Conservation (phyloP, 805 yeast genomes). For the Metschnikowia santaceciliae region DNA sequence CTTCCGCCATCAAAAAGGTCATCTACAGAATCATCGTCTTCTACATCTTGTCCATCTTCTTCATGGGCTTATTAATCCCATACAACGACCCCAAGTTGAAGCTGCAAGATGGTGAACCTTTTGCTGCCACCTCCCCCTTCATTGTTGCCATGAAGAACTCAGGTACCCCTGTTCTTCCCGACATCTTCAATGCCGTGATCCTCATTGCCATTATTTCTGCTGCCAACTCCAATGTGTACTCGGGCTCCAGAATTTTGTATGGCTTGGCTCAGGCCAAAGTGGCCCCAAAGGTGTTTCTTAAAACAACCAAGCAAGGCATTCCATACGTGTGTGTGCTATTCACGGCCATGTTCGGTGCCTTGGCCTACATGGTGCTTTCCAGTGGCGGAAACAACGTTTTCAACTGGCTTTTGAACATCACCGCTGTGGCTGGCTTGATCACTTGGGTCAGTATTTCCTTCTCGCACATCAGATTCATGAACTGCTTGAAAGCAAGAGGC, state of each 20-base stretch:
- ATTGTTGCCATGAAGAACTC: constrained; percentile 66
- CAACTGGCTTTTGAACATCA: constrained; percentile 68
- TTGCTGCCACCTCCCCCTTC: constrained; percentile 60
- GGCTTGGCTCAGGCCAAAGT: constrained; percentile 57
- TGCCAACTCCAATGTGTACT: constrained; percentile 71
- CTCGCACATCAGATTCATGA: constrained; percentile 68
- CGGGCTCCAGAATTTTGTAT: constrained; percentile 64
- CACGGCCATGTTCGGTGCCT: constrained; percentile 59
- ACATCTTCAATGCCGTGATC: constrained; percentile 70
- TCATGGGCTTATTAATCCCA: constrained; percentile 69
- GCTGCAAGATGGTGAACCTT: constrained; percentile 26
- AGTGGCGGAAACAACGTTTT: constrained; percentile 55
- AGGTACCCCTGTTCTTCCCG: constrained; percentile 61
- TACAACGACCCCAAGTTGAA: constrained; percentile 56
- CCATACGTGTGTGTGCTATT: constrained; percentile 55
- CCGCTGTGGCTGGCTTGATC: constrained; percentile 74
- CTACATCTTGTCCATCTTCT: constrained; percentile 61
- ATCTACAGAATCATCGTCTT: constrained; percentile 61
- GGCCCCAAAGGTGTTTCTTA: constrained; percentile 52
- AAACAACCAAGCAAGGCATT: constrained; percentile 55
- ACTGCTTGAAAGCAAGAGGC: constrained; percentile 56
- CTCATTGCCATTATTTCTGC: constrained; percentile 69
- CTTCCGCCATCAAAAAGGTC: constrained; percentile 68
- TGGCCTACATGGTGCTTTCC: constrained; percentile 58
- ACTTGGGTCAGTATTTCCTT: constrained; percentile 66